Evolutionary conservation across 2,329 filamentous ascomycete species (phyloP).

Genomic region (Raffaelea deltoideospora): DNA sequence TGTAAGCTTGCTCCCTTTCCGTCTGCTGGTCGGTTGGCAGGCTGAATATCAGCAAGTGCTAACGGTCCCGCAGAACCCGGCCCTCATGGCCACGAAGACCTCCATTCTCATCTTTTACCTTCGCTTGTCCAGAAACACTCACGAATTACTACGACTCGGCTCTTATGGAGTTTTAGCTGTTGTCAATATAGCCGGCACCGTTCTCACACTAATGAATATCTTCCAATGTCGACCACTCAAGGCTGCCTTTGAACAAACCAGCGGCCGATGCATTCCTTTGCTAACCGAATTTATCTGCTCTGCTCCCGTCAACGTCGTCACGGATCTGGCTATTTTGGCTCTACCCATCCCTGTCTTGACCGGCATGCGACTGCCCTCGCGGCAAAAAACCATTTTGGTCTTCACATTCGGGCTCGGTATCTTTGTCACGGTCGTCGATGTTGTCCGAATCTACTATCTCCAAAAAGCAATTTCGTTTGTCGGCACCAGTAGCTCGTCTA

Average conservation of each 20-base stretch:
- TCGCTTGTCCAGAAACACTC: slow-evolving; percentile 60
- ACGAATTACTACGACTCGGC: slow-evolving; percentile 62
- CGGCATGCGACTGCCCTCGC: slow-evolving; percentile 65
- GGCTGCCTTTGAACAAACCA: slow-evolving; percentile 45
- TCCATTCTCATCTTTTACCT: slow-evolving; percentile 90
- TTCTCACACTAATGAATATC: slow-evolving; percentile 73
- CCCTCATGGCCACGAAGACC: slow-evolving; percentile 80
- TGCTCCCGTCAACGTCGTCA: slow-evolving; percentile 82
- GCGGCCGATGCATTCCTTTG: slow-evolving; percentile 35
- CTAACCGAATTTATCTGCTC: slow-evolving; percentile 55
- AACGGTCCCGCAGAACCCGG: slow-evolving; percentile 49
- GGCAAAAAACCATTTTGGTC: slow-evolving; percentile 78
- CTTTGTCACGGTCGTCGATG: slow-evolving; percentile 78
- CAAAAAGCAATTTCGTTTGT: slow-evolving; percentile 49
- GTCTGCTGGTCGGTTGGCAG: slow-evolving; percentile 7
- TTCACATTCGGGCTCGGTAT: slow-evolving; percentile 76
- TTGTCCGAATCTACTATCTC: slow-evolving; percentile 78
- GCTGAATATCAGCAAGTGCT: background rate
- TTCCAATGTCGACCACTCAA: slow-evolving; percentile 67
- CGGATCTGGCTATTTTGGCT: slow-evolving; percentile 74
- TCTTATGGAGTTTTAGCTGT: slow-evolving; percentile 66
- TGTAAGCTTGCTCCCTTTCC: slow-evolving; percentile 20
- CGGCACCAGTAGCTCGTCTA: slow-evolving; percentile 16
- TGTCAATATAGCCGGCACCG: slow-evolving; percentile 63
- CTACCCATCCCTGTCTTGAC: slow-evolving; percentile 81